Evolutionary conservation across 1,139 yeast genomes (phyloP), one percentile per base, ranked within the genome.

Genomic region (Scheffersomyces insectosa): DNA sequence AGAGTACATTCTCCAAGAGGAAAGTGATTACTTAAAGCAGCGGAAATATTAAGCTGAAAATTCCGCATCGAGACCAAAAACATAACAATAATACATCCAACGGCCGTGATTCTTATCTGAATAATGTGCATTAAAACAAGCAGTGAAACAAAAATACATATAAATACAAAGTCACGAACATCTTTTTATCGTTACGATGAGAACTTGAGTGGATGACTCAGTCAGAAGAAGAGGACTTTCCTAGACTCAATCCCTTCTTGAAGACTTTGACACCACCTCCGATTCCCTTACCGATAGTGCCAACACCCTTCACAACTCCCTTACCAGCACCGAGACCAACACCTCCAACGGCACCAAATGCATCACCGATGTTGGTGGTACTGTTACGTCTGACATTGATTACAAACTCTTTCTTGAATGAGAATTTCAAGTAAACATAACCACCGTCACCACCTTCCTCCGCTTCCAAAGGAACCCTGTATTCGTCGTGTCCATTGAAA

Each of bases 401-500:
- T 13, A 88, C 77, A 57, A 85, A 88, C 38, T 77, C 80, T 2
- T 97, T 95, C 52, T 76, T 73, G 69, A 89, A 90, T 5, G 77
- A 65, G 45, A 85, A 69, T 42, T 74, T 76, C 42, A 89, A 63
- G 47, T 77, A 79, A 5, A 85, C 71, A 10, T 72, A 67, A 55
- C 98, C 98, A 9, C 83, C 83, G 46, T 72, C 74, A 10, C 68
- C 68, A 10, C 80, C 88, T 42, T 79, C 76, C 47, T 81, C 80
- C 33, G 63, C 83, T 67, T 44, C 66, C 47, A 93, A 71, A 8
- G 80, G 77, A 29, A 86, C 66, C 36, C 77, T 79, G 38, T 79
- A 56, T 12, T 80, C 83, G 10, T 74, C 68, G 11, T 77, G 75
- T 37, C 75, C 74, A 28, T 76, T 70, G 10, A 84, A 79, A 53